phyloP scores from a whole-genome alignment of 192 early-diverging fungal species.

The Backusella australiensis region DNA sequence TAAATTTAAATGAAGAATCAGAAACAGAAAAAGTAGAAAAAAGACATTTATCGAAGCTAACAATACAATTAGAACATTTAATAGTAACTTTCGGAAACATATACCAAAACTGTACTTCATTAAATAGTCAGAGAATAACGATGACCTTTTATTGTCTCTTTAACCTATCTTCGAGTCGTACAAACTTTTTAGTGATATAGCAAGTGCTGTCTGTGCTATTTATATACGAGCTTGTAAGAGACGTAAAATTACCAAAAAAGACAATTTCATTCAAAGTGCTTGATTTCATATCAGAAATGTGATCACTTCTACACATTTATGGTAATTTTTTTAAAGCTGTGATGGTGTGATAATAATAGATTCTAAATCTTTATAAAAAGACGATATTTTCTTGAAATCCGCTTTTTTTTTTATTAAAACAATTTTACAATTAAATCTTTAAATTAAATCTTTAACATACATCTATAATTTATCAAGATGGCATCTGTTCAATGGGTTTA shows the following conservation, averaged over 20 bases:
- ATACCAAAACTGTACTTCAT: too few relatives aligned
- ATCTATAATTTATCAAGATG: not conserved
- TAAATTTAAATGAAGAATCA: not conserved
- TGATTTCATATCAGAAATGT: constrained; percentile 3
- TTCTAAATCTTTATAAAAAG: not conserved
- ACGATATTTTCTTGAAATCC: not conserved
- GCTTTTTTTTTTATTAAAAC: not conserved
- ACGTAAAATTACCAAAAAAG: not conserved
- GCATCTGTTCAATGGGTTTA: constrained; percentile 5
- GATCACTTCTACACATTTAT: not conserved
- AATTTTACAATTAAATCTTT: not conserved
- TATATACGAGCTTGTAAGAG: not conserved
- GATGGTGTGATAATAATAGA: not conserved
- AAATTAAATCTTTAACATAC: not conserved
- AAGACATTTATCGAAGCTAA: not conserved
- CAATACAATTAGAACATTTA: not conserved
- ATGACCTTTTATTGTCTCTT: not conserved
- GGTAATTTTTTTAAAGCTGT: not conserved
- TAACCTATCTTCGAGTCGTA: not conserved
- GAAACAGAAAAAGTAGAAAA: not conserved
- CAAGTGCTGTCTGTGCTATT: constrained; percentile 3
- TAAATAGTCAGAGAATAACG: not conserved
- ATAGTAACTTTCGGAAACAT: too few relatives aligned
- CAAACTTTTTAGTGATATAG: not conserved
- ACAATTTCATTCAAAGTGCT: not conserved